phyloP scores from a whole-genome alignment of 805 yeast genomes.

The Lipomyces sp. region DNA sequence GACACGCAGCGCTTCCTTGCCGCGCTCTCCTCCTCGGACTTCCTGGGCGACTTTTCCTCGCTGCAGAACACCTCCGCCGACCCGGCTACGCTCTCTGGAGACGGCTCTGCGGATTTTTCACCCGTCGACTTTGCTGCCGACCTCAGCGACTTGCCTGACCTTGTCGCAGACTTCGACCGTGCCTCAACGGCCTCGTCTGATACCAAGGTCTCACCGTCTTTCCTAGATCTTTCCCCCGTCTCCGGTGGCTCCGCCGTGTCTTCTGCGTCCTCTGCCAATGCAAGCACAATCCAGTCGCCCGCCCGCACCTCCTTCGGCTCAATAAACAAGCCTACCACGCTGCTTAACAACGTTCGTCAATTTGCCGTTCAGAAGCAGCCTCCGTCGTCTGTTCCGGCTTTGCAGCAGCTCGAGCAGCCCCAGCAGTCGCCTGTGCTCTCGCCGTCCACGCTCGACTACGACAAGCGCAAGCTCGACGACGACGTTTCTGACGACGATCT shows the following conservation, averaged over 20 bases:
- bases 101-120: neutral
- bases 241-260: neutral
- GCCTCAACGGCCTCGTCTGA: neutral
- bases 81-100: neutral
- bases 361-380: neutral
- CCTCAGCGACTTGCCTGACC: too few species aligned
- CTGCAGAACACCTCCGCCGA: neutral
- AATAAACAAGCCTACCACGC: neutral
- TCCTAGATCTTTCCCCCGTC: neutral
- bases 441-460: constrained; percentile 3
- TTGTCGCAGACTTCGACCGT: too few species aligned
- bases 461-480: constrained; percentile 23
- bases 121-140: neutral
- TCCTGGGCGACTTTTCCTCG: constrained; percentile 21
- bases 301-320: neutral
- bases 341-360: neutral
- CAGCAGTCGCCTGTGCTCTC: neutral
- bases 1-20: constrained; percentile 26
- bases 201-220: neutral
- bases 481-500: constrained; percentile 25
- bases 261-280: neutral
- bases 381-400: neutral
- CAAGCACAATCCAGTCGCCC: too few species aligned
- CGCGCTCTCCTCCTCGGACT: constrained; percentile 25
- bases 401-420: neutral